Evolutionary conservation across 192 early-diverging fungal species (phyloP), one percentile per base, ranked within the genome.

Genomic region (Coemansia sp.): DNA sequence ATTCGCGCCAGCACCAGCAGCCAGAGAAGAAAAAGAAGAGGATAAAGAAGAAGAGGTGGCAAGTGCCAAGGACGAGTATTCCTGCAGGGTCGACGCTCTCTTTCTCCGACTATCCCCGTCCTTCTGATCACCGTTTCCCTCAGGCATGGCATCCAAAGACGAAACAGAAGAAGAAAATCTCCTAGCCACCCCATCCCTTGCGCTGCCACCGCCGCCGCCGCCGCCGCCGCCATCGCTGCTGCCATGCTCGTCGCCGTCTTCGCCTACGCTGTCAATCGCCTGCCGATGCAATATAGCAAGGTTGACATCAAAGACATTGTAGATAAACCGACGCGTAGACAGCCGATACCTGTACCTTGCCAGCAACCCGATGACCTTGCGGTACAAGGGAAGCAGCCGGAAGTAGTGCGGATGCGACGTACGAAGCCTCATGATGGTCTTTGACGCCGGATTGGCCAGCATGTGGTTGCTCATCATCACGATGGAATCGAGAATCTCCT

Each of bases 341-440:
- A 81, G n/a, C 6, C 78, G 50, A 55, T 75, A 81, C 58, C 78
- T 68, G 48, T 72, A 81, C 69, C 72, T 81, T 46, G 73, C 67
- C 60, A 81, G 36, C 51, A 81, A 45, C n/a, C 60, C 39, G 68
- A 81, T 69, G 1, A 55, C 66, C 13, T 50, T 45, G 63, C 67
- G 50, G 49, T 81, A 81, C 24, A 81, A 39, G 0, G 72, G 69
- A 25, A 81, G 6, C 13, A 81, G 56, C 0, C 73, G 68, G 24
- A 81, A 81, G 67, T 81, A 81, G 54, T 81, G 78, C 50, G 78
- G 78, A 30, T 81, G 78, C 8, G 78, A 81, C 2, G 66, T 81
- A 42, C 78, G 69, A 57, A 81, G 63, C 9, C 73, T 69, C 69
- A 75, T 69, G 10, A 81, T 52, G 5, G 70, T 69, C 56, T 74